A percentile compares a stretch with the other conserved stretches of the same genome.
These are phyloP conservation scores for Dissophora ornata DNA, from an alignment of 192 early-diverging fungal species.

Conservation along the genomic window DNA sequence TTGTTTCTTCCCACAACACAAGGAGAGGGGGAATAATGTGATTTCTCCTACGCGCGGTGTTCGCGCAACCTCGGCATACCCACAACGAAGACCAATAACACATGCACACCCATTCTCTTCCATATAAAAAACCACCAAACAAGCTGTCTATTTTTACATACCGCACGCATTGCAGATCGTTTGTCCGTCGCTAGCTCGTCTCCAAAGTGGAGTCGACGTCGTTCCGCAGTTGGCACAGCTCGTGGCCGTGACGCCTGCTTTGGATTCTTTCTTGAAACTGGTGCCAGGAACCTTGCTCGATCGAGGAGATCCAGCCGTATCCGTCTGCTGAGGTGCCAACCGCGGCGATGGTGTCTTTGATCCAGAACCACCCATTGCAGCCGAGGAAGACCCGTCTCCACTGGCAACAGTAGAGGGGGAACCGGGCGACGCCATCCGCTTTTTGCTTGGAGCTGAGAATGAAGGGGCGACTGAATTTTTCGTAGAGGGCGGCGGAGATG, in stretches of 20 bases:
- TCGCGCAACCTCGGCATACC: too few species aligned
- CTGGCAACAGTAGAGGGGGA: slow-evolving; percentile 19
- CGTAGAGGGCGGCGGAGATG: slow-evolving; percentile 1
- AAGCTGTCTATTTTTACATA: too few species aligned
- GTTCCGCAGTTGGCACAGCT: slow-evolving; percentile 90
- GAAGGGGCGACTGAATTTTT: not conserved
- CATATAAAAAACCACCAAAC: not conserved
- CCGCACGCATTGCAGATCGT: slow-evolving; percentile 98
- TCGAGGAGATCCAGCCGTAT: slow-evolving; percentile 9
- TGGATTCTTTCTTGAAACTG: slow-evolving; percentile 26
- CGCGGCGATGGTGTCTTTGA: slow-evolving; percentile 15
- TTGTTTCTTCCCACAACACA: too few species aligned
- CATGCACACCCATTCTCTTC: slow-evolving; percentile 4
- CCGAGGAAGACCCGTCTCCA: slow-evolving; percentile 13
- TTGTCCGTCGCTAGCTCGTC: slow-evolving; percentile 85
- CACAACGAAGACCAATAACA: too few species aligned
- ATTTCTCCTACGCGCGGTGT: too few species aligned
- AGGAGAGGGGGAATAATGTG: too few species aligned
- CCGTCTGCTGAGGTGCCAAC: not conserved
- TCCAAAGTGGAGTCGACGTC: slow-evolving; percentile 92
- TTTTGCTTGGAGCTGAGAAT: not conserved
- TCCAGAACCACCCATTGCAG: not conserved
- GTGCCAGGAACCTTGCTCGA: not conserved
- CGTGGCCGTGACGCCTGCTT: slow-evolving; percentile 59
- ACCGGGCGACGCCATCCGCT: slow-evolving; percentile 10